Percentiles rank a stretch among this genome's conserved stretches.
Conservation (phyloP, 352 stramenopile genomes). For the Pythium plurisporium region DNA sequence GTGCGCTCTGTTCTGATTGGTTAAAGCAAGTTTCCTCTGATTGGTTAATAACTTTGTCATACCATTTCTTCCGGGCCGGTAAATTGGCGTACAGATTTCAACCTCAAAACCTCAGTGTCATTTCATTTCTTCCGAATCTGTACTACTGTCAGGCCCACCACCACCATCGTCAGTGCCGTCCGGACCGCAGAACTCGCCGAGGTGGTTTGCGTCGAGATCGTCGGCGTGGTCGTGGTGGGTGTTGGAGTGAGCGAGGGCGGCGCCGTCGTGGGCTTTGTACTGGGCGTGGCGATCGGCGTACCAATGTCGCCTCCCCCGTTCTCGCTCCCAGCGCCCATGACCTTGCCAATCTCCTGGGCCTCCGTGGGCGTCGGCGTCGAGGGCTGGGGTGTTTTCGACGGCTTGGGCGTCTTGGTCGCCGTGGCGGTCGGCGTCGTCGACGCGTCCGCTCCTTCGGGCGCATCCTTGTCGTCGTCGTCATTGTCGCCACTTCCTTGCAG, state of each 20-base stretch:
- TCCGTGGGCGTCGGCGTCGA: not conserved
- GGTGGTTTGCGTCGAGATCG: not conserved
- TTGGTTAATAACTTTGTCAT: too few relatives aligned
- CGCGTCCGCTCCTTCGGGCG: not conserved
- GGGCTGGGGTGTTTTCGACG: constrained; percentile 7
- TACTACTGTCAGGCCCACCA: too few relatives aligned
- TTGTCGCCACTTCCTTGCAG: not conserved
- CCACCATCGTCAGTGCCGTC: too few relatives aligned
- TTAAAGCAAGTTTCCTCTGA: too few relatives aligned
- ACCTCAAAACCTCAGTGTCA: too few relatives aligned
- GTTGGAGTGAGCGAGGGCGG: not conserved
- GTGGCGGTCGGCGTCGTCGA: not conserved
- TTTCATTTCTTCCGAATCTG: too few relatives aligned
- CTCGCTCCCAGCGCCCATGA: not conserved
- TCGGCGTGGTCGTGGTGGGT: not conserved
- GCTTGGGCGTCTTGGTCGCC: constrained; percentile 6
- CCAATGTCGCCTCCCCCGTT: not conserved
- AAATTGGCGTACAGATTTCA: too few relatives aligned
- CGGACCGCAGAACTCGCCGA: too few relatives aligned
- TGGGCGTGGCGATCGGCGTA: not conserved
- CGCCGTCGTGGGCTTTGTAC: not conserved
- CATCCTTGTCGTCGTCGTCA: not conserved
- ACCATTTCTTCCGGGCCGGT: too few relatives aligned
- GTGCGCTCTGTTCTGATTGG: too few relatives aligned
- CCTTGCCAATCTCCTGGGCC: not conserved